Conservation (phyloP, 441 rosid species). For the Euphorbia schlechtendalii region DNA sequence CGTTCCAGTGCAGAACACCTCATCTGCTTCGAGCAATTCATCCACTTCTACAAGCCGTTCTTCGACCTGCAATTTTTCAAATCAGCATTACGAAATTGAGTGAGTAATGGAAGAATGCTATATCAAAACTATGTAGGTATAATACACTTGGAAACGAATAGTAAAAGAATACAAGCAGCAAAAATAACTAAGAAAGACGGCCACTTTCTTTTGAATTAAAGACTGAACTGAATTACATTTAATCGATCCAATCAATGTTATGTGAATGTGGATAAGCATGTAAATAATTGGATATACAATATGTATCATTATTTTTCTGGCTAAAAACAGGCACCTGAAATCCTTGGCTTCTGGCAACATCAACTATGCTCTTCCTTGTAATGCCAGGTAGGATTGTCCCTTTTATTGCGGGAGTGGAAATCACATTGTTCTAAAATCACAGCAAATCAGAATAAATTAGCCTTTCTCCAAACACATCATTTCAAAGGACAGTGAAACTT, state of each 20-base stretch:
- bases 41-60: constrained; percentile 63
- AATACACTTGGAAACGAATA: not conserved
- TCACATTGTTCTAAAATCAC: constrained; percentile 45
- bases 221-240: not conserved
- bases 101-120: not conserved
- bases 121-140: not conserved
- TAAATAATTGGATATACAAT: constrained; percentile 7
- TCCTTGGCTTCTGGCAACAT: constrained; percentile 78
- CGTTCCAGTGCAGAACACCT: constrained; percentile 93
- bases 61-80: constrained; percentile 48
- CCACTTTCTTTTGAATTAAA: no score
- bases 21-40: constrained; percentile 86
- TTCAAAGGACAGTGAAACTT: no score
- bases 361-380: constrained; percentile 80
- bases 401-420: constrained; percentile 72
- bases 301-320: not conserved
- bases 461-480: constrained; percentile 1
- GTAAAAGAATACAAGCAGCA: no score
- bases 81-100: constrained; percentile 5
- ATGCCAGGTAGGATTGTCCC: constrained; percentile 92
- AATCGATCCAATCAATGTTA: not conserved
- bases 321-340: constrained; percentile 42
- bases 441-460: constrained; percentile 18
- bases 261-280: not conserved
- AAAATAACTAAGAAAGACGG: no score